These are phyloP conservation scores for Argentina anserina DNA, from an alignment of 306 rosid genomes.

Conservation along the genomic window DNA sequence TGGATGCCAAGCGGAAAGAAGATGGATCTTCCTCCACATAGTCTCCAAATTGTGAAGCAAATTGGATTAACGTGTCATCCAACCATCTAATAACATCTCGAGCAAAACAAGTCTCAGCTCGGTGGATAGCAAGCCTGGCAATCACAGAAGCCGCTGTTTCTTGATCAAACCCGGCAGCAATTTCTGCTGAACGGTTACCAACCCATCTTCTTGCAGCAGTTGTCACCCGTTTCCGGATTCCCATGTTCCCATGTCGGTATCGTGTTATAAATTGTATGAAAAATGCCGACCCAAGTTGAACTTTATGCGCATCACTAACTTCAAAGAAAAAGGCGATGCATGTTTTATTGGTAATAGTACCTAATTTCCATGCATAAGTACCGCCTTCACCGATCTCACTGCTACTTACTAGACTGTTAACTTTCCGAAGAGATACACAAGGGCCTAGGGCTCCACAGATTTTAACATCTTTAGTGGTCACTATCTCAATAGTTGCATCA, in stretches of 20 bases:
- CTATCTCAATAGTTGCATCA: constrained; percentile 79
- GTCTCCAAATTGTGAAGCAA: constrained; percentile 84
- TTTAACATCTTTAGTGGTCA: constrained; percentile 74
- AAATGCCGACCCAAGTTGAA: constrained; percentile 77
- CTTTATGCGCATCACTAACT: constrained; percentile 52
- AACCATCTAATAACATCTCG: constrained; percentile 90
- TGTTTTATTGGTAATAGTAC: constrained; percentile 61
- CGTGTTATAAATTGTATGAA: constrained; percentile 69
- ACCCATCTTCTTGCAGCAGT: constrained; percentile 97
- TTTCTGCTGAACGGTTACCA: constrained; percentile 62
- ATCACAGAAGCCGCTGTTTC: constrained; percentile 87
- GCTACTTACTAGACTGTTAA: constrained; percentile 52
- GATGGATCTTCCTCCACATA: constrained; percentile 82
- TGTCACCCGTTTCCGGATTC: constrained; percentile 63
- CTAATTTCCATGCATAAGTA: constrained; percentile 72
- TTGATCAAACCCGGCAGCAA: constrained; percentile 85
- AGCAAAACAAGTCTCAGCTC: constrained; percentile 68
- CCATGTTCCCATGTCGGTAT: constrained; percentile 68
- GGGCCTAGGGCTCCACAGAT: constrained; percentile 95
- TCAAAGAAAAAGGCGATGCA: constrained; percentile 88
- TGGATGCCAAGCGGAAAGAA: constrained; percentile 67
- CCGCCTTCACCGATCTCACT: constrained; percentile 71
- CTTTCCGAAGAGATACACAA: constrained; percentile 65
- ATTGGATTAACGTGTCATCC: constrained; percentile 62
- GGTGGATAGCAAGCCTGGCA: constrained; percentile 80